Evolutionary conservation across 805 yeast species (phyloP).

Genomic region (Wickerhamiella domercqiae): DNA sequence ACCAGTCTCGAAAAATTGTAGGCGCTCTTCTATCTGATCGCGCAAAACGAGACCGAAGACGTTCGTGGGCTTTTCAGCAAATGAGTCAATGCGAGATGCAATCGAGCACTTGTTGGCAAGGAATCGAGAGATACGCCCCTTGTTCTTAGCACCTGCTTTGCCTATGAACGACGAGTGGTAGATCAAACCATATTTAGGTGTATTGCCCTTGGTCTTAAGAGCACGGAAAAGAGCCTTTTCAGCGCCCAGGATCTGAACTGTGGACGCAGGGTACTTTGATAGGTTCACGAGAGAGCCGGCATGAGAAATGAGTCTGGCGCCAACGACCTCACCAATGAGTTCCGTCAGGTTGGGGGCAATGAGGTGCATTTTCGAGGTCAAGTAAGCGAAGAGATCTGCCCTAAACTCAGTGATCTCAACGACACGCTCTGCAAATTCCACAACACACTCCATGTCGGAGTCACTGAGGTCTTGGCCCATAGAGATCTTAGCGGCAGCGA

Average conservation of each 20-base stretch:
- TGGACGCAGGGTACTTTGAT: conserved; percentile 97
- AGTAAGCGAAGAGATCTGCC: conserved; percentile 62
- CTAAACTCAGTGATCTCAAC: conserved; percentile 87
- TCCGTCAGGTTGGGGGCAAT: conserved; percentile 97
- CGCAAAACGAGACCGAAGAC: conserved; percentile 82
- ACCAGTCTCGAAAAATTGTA: conserved; percentile 91
- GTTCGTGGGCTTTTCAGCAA: conserved; percentile 84
- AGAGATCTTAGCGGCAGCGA: conserved; percentile 89
- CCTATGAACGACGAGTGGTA: conserved; percentile 93
- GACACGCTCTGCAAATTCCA: conserved; percentile 85
- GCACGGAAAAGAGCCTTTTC: conserved; percentile 96
- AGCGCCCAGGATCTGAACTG: conserved; percentile 95
- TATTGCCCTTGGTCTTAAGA: conserved; percentile 87
- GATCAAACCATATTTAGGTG: conserved; percentile 90
- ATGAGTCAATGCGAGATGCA: conserved; percentile 96
- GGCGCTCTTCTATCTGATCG: conserved; percentile 95
- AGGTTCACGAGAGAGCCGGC: conserved; percentile 95
- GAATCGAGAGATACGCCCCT: conserved; percentile 97
- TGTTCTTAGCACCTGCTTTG: conserved; percentile 87
- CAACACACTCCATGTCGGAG: conserved; percentile 82
- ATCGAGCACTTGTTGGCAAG: conserved; percentile 98
- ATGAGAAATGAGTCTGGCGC: conserved; percentile 95
- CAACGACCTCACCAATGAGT: conserved; percentile 96
- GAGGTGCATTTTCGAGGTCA: conserved; percentile 90
- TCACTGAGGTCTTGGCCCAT: conserved; percentile 98